Base-by-base conservation (phyloP, 2,329 filamentous ascomycete species). In the Ilyonectria robusta region DNA sequence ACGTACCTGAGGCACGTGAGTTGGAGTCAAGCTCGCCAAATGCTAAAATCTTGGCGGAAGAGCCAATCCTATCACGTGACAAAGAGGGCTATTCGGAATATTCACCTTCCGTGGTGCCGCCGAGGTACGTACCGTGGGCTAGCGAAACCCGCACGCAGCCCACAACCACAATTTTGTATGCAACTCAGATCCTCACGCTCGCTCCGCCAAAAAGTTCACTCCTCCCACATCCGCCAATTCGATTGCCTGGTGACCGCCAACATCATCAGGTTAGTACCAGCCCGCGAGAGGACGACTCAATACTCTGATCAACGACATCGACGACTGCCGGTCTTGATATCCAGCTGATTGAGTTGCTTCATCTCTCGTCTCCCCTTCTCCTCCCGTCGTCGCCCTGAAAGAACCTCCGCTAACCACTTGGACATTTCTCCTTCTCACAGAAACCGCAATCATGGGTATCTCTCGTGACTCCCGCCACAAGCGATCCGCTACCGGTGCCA, bases 401-500 rank as follows among this genome's bases (percentile, higher is more conserved):
- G 44, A 54, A 62, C 53, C 68, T 35, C 47, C 31, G 66, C 74
- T 76, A 67, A 78, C 70, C 65, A 66, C 51, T 68, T 72, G 55
- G 60, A 55, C 53, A 64, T 42, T 57, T 59, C 65, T 67, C 69
- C 65, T 62, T 68, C 63, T 76, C 79, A 75, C 84, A 92, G 88
- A 88, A 88, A 88, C 87, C 87, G 91, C 91, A 93, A 93, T 92
- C 88, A 95, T 95, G 93, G 93, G 96, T 99, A 98, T 99, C 89
- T 98, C 95, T 88, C 94, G 96, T 89, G 95, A 98, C 89, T 97
- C 94, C 86, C 94, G 96, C 89, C 96, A 99, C 92, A 99, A 99
- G 93, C 95, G 96, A 89, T 95, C 94, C 87, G 95, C 95, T 86
- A 93, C 97, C 85, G 97, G 96, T 91, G 96, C 97, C 83, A 99